phyloP scores from a whole-genome alignment of 208 protist species.

The Leishmania guyanensis region DNA sequence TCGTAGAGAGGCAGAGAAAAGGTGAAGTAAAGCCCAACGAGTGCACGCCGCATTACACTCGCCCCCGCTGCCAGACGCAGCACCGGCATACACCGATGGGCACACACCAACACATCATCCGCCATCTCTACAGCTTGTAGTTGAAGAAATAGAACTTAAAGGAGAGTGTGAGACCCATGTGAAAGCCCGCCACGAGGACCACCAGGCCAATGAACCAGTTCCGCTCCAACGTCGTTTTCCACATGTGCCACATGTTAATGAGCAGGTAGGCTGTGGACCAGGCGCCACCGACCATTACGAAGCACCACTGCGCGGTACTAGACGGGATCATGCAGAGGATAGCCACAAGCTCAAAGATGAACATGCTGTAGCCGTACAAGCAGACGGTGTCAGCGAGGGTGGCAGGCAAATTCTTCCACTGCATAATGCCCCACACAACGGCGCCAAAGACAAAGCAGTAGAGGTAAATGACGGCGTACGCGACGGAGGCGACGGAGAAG shows the following conservation, averaged over 20 bases:
- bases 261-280: slow-evolving; percentile 80
- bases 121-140: slow-evolving; percentile 51
- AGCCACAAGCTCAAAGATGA: slow-evolving; percentile 75
- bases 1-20: neutral
- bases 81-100: neutral
- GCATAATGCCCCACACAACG: slow-evolving; percentile 83
- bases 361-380: slow-evolving; percentile 92
- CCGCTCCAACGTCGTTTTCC: slow-evolving; percentile 62
- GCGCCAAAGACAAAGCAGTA: slow-evolving; percentile 85
- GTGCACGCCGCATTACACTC: neutral
- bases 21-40: neutral
- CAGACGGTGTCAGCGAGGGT: slow-evolving; percentile 76
- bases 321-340: slow-evolving; percentile 81
- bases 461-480: slow-evolving; percentile 78
- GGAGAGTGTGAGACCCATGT: slow-evolving; percentile 75
- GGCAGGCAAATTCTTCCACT: slow-evolving; percentile 78
- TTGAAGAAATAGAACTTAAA: slow-evolving; percentile 92
- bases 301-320: slow-evolving; percentile 68
- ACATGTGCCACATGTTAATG: slow-evolving; percentile 84
- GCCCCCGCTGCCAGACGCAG: neutral
- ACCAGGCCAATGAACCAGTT: slow-evolving; percentile 77
- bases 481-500: slow-evolving; percentile 75
- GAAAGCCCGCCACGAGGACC: slow-evolving; percentile 50
- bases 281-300: slow-evolving; percentile 65
- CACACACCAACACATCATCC: neutral